A percentile compares a stretch with the other conserved stretches of the same genome.
Conservation (phyloP, 2,329 filamentous ascomycete genomes). For the Pseudocercospora vitis region DNA sequence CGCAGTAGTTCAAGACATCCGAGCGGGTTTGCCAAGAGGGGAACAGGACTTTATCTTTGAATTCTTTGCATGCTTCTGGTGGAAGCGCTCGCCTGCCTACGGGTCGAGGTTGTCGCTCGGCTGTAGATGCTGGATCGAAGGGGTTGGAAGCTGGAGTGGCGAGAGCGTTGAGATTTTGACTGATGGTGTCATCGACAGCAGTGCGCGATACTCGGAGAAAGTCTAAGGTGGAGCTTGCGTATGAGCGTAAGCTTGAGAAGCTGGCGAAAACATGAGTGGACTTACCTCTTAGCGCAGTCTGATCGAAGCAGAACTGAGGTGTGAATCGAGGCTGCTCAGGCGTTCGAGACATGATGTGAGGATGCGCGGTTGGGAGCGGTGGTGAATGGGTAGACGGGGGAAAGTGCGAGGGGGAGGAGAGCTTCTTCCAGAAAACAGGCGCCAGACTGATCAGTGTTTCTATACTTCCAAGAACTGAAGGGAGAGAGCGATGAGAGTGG, state of each 20-base stretch:
- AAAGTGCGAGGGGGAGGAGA: neutral
- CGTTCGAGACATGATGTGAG: constrained; percentile 43
- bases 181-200: constrained; percentile 88
- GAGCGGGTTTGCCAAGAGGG: constrained; percentile 82
- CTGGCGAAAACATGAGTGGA: neutral
- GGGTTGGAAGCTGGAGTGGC: constrained; percentile 68
- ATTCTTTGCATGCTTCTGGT: constrained; percentile 62
- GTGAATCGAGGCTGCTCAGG: constrained; percentile 45
- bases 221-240: constrained; percentile 56
- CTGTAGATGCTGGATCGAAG: constrained; percentile 80
- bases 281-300: constrained; percentile 51
- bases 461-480: no score
- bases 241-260: constrained; percentile 35
- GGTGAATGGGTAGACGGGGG: constrained; percentile 14
- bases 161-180: constrained; percentile 87
- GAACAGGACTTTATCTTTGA: constrained; percentile 78
- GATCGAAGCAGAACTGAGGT: constrained; percentile 55
- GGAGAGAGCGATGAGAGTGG: no score
- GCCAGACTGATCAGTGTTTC: constrained; percentile 33
- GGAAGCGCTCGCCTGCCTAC: constrained; percentile 56
- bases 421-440: constrained; percentile 31
- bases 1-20: constrained; percentile 85
- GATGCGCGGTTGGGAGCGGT: constrained; percentile 5
- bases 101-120: constrained; percentile 57
- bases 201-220: constrained; percentile 84